phyloP scores from a whole-genome alignment of 257 asterid genomes.

The Solanum piurae region DNA sequence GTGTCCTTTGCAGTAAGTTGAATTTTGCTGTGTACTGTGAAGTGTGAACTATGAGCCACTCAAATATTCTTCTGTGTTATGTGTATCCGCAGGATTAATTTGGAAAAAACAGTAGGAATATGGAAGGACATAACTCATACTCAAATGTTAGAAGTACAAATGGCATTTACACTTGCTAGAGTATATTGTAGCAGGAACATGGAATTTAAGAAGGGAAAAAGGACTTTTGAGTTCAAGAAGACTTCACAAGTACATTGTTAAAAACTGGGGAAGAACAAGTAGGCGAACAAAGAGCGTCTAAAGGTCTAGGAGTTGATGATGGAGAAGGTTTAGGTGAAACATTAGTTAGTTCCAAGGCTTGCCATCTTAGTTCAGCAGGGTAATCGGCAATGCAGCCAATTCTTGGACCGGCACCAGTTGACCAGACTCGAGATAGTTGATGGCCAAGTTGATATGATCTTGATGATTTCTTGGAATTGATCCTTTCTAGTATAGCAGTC shows the following conservation, averaged over 20 bases:
- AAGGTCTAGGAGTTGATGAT: conserved; percentile 24
- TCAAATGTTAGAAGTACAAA: background rate
- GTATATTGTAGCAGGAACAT: background rate
- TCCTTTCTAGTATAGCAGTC: conserved; percentile 52
- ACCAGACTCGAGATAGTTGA: conserved; percentile 64
- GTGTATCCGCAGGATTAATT: no score
- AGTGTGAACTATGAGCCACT: no score
- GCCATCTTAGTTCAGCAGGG: conserved; percentile 69
- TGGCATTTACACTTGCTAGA: background rate
- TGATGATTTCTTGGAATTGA: conserved; percentile 68
- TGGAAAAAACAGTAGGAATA: no score
- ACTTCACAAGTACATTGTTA: conserved; percentile 10
- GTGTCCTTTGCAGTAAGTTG: background rate
- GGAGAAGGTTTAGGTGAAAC: conserved; percentile 50
- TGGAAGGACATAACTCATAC: background rate
- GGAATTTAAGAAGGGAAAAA: background rate
- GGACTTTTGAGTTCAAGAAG: background rate
- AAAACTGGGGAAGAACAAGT: conserved; percentile 12
- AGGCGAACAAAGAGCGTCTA: conserved; percentile 23
- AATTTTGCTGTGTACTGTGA: background rate
- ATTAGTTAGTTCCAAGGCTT: conserved; percentile 78
- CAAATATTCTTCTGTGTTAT: no score
- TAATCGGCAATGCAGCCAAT: conserved; percentile 92
- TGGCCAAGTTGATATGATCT: conserved; percentile 74
- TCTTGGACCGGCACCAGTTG: conserved; percentile 90